These are phyloP conservation scores for Syzygium syzygioides DNA, from an alignment of 441 rosid species.

Conservation along the genomic window DNA sequence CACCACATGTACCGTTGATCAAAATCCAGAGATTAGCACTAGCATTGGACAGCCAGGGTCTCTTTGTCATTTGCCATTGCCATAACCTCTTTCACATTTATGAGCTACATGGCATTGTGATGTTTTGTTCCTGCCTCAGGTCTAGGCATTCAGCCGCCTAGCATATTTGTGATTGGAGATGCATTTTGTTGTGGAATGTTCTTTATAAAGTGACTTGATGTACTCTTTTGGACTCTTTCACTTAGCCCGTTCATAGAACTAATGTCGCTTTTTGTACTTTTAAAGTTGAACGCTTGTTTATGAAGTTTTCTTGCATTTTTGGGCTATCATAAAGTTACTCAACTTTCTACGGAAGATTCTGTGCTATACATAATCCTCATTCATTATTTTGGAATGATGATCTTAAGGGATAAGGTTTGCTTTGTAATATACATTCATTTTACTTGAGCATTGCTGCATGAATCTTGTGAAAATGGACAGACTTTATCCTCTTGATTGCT, in stretches of 20 bases:
- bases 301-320: neutral
- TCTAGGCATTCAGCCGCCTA: neutral
- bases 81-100: neutral
- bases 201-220: neutral
- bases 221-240: neutral
- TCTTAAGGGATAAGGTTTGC: neutral
- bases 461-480: neutral
- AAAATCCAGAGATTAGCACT: neutral
- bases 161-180: neutral
- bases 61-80: neutral
- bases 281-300: neutral
- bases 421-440: neutral
- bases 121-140: neutral
- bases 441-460: neutral
- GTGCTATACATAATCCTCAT: neutral
- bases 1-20: neutral
- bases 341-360: neutral
- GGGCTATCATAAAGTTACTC: neutral
- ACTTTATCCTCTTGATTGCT: neutral
- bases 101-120: neutral
- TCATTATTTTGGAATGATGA: neutral
- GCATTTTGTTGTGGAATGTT: neutral
- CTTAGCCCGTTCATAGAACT: neutral
- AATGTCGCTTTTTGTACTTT: slow-evolving; percentile 10
- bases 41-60: neutral